Conservation (phyloP, 129 eudicot species). For the carrot (Daucus carota) region DNA sequence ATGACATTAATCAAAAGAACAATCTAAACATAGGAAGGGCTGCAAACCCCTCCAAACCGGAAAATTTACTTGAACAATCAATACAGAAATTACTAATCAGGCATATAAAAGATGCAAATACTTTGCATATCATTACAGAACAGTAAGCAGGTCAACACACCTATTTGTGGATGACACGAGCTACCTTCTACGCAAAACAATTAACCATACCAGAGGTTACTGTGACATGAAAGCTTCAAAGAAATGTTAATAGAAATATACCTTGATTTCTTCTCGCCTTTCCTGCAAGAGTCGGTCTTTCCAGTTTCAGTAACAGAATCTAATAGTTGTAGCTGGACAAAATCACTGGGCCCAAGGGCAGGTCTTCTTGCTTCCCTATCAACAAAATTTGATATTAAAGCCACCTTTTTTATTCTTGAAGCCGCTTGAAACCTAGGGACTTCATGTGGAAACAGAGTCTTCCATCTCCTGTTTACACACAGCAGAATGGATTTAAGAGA, state of each 20-base stretch:
- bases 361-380: conserved; percentile 80
- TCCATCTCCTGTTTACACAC: conserved; percentile 64
- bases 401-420: conserved; percentile 42
- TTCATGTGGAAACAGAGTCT: conserved; percentile 51
- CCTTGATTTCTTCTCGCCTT: conserved; percentile 36
- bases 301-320: conserved; percentile 22
- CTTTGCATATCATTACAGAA: neutral
- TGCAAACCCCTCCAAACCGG: neutral
- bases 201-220: neutral
- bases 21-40: neutral
- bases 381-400: conserved; percentile 71
- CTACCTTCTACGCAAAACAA: neutral
- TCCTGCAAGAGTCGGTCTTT: conserved; percentile 20
- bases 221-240: neutral
- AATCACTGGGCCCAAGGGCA: conserved; percentile 60
- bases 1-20: neutral
- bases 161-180: neutral
- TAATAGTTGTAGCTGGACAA: conserved; percentile 24
- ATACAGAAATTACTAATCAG: neutral
- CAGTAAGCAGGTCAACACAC: conserved; percentile 4
- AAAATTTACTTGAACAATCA: neutral
- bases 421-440: conserved; percentile 48
- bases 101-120: neutral
- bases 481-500: neutral
- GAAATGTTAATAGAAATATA: conserved; percentile 8